Evolutionary conservation across 75 land plant genomes (phyloP).

Genomic region (Sequoia sempervirens): DNA sequence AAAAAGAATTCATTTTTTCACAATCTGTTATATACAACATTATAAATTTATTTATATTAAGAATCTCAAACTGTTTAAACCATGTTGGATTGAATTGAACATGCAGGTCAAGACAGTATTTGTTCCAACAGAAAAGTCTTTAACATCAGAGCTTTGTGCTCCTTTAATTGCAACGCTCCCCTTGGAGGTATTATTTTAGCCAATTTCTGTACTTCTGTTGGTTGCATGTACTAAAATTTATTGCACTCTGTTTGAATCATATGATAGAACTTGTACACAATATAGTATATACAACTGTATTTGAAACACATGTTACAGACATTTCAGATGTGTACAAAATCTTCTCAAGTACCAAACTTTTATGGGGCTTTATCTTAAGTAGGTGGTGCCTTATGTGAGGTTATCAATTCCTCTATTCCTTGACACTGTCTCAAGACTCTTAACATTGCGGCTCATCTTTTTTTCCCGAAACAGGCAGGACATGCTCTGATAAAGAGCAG

Average conservation of each 20-base stretch:
- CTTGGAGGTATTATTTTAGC: constrained; percentile 59
- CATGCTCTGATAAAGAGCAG: neutral
- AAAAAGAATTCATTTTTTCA: too few species aligned
- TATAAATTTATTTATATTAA: neutral
- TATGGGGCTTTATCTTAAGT: neutral
- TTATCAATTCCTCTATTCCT: neutral
- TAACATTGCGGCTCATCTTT: neutral
- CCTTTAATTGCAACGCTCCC: constrained; percentile 85
- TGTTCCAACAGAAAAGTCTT: constrained; percentile 66
- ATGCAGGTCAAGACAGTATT: constrained; percentile 71
- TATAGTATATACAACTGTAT: neutral
- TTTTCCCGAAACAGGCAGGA: neutral
- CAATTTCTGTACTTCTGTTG: neutral
- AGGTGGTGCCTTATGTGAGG: neutral
- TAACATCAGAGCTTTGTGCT: constrained; percentile 70
- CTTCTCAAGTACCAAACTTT: neutral
- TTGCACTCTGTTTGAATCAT: neutral
- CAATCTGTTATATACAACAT: too few species aligned
- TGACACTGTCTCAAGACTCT: neutral
- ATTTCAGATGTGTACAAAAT: neutral
- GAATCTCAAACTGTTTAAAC: neutral
- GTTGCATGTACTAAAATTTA: neutral
- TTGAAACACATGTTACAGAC: neutral
- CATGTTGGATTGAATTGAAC: neutral
- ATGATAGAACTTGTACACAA: neutral